phyloP scores from a whole-genome alignment of 257 asterid species.

The Euphrasia confusa region DNA sequence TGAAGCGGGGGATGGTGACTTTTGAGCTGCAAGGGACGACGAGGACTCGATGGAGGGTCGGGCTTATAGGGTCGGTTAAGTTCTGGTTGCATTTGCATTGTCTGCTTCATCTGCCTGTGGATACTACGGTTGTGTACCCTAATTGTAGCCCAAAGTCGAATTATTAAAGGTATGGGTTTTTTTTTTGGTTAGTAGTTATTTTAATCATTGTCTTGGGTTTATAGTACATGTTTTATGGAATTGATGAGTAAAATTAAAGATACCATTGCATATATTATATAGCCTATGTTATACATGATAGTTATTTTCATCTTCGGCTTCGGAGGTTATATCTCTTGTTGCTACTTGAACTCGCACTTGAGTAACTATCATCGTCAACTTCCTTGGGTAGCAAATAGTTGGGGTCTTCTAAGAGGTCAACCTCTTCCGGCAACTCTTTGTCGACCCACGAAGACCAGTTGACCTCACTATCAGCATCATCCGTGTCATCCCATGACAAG shows the following conservation, averaged over 20 bases:
- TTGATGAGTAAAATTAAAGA: too few relatives aligned
- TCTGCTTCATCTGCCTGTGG: conserved; percentile 40
- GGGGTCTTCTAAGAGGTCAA: conserved; percentile 47
- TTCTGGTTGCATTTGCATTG: conserved; percentile 63
- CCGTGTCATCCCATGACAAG: conserved; percentile 30
- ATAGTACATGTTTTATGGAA: too few relatives aligned
- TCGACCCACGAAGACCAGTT: conserved; percentile 71
- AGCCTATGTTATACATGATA: too few relatives aligned
- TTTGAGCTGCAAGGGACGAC: conserved; percentile 54
- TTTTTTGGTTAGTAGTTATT: conserved; percentile 12
- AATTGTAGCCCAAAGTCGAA: conserved; percentile 47
- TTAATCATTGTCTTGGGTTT: background rate
- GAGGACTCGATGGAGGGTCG: conserved; percentile 66
- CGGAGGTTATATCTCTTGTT: conserved; percentile 60
- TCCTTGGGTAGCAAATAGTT: conserved; percentile 46
- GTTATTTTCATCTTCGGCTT: conserved; percentile 24
- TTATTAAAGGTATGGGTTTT: conserved; percentile 12
- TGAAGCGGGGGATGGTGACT: conserved; percentile 27
- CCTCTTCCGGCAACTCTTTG: conserved; percentile 56
- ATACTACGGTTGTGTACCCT: conserved; percentile 41
- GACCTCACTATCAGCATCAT: conserved; percentile 53
- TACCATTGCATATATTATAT: too few relatives aligned
- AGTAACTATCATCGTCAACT: conserved; percentile 40
- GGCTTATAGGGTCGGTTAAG: conserved; percentile 67
- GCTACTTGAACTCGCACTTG: conserved; percentile 25